Conservation (phyloP, 495 filamentous ascomycete genomes). For the Annulohypoxylon moriforme region DNA sequence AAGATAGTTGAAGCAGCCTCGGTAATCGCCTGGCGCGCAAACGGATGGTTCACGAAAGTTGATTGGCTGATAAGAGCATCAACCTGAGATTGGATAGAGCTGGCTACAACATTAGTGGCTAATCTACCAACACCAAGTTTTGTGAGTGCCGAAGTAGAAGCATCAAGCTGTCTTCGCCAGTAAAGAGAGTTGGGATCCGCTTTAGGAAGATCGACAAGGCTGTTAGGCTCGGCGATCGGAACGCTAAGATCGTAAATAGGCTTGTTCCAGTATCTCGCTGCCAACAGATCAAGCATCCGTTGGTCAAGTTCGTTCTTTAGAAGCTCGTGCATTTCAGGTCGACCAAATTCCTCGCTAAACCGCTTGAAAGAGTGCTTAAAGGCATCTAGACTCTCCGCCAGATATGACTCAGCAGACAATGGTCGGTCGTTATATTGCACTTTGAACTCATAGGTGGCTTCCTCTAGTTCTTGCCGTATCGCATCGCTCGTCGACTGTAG, state of each 20-base stretch:
- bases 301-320: constrained; percentile 95
- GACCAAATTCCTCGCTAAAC: constrained; percentile 89
- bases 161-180: constrained; percentile 96
- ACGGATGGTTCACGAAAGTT: constrained; percentile 89
- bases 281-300: constrained; percentile 93
- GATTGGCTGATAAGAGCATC: constrained; percentile 80
- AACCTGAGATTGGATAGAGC: constrained; percentile 85
- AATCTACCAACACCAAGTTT: constrained; percentile 93
- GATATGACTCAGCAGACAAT: constrained; percentile 92
- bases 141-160: constrained; percentile 87
- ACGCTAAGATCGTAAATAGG: constrained; percentile 80
- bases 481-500: constrained; percentile 88
- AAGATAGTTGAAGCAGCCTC: constrained; percentile 89
- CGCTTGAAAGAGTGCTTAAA: constrained; percentile 99
- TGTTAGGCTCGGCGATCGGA: constrained; percentile 73
- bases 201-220: constrained; percentile 80
- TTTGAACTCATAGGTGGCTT: constrained; percentile 98
- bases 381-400: constrained; percentile 91
- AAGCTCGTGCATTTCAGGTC: constrained; percentile 86
- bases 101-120: constrained; percentile 89
- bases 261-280: constrained; percentile 96
- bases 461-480: constrained; percentile 94
- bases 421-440: constrained; percentile 99
- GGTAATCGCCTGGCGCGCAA: constrained; percentile 88
- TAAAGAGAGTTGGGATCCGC: constrained; percentile 84